A percentile compares a stretch with the other conserved stretches of the same genome.
phyloP scores from a whole-genome alignment of 257 asterid species.

The Solanum tarijense region DNA sequence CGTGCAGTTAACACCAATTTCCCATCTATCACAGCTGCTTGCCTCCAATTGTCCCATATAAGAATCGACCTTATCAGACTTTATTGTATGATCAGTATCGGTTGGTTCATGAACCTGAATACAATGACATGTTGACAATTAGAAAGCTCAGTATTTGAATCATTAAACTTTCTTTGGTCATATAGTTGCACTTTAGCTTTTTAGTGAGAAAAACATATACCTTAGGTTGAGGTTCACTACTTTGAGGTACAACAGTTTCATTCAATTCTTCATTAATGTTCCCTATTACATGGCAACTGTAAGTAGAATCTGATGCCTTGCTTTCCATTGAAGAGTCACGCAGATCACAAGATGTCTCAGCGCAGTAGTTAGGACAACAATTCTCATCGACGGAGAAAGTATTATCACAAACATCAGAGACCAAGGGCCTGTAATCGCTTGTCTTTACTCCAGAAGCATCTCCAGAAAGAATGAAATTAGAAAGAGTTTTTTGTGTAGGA shows the following conservation, averaged over 20 bases:
- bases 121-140: background rate
- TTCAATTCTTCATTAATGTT: slow-evolving; percentile 17
- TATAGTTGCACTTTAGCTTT: background rate
- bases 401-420: slow-evolving; percentile 21
- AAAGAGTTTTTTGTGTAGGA: slow-evolving; percentile 78
- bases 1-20: background rate
- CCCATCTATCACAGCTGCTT: slow-evolving; percentile 8
- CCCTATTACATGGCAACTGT: background rate
- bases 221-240: slow-evolving; percentile 8
- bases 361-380: slow-evolving; percentile 15
- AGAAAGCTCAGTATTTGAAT: background rate
- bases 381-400: slow-evolving; percentile 17
- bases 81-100: background rate
- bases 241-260: slow-evolving; percentile 9
- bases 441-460: slow-evolving; percentile 22
- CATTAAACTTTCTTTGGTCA: background rate
- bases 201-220: slow-evolving; percentile 12
- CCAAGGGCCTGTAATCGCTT: slow-evolving; percentile 15
- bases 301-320: slow-evolving; percentile 22
- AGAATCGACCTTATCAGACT: slow-evolving; percentile 9
- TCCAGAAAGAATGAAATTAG: slow-evolving; percentile 41
- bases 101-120: slow-evolving; percentile 27
- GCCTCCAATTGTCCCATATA: slow-evolving; percentile 13
- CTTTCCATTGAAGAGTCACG: slow-evolving; percentile 11
- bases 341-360: slow-evolving; percentile 22